Evolutionary conservation across 2,329 filamentous ascomycete species (phyloP).

Genomic region (Epichloe uncinata): DNA sequence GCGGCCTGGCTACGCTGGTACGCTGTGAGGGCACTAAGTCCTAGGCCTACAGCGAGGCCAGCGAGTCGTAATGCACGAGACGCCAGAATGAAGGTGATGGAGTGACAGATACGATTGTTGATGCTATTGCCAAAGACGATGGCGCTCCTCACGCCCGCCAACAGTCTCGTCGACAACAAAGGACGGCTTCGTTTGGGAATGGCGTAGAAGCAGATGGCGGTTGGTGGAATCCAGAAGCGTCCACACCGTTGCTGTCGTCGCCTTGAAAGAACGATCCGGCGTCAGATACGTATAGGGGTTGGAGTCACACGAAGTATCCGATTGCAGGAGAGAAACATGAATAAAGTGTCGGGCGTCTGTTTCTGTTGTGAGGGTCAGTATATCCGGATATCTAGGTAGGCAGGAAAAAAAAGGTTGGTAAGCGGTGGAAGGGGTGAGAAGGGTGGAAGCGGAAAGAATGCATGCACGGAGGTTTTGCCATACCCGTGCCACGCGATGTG

Average conservation of each 20-base stretch:
- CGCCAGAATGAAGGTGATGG: slow-evolving; percentile 31
- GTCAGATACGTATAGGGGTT: not conserved
- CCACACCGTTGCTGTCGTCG: not conserved
- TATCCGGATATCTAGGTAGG: not conserved
- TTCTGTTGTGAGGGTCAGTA: not conserved
- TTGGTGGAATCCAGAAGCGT: not conserved
- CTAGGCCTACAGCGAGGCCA: slow-evolving; percentile 45
- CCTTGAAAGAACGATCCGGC: not conserved
- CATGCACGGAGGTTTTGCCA: not conserved
- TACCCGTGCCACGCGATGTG: not conserved
- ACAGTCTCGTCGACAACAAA: not conserved
- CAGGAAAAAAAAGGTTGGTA: not conserved
- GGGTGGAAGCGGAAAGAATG: slow-evolving; percentile 2
- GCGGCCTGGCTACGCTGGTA: slow-evolving; percentile 33
- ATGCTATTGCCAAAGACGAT: not conserved
- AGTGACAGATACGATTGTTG: not conserved
- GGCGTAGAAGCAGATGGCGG: not conserved
- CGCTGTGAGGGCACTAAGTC: slow-evolving; percentile 42
- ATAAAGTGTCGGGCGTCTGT: not conserved
- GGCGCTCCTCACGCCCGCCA: not conserved
- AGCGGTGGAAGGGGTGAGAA: not conserved
- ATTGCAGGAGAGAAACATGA: not conserved
- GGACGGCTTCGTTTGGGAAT: not conserved
- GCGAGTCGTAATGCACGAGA: slow-evolving; percentile 39
- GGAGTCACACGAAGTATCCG: too few relatives aligned